phyloP scores from a whole-genome alignment of 2,329 filamentous ascomycete genomes.

The Bipolaris oryzae region DNA sequence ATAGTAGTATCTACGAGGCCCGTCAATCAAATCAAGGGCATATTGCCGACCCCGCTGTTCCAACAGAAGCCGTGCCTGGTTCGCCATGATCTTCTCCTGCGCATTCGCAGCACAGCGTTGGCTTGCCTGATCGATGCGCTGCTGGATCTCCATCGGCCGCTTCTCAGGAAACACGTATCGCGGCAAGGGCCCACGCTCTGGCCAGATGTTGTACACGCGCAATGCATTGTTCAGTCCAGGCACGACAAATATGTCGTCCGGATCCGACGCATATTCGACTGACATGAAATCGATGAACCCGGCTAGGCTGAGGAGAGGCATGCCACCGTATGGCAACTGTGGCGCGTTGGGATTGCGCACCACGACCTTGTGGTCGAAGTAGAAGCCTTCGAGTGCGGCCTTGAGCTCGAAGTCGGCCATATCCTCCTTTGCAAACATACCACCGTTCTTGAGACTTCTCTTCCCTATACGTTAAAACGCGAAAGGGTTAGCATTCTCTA shows the following conservation, averaged over 20 bases:
- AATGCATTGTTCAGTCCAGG: constrained; percentile 2
- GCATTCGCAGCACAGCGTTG: constrained; percentile 2
- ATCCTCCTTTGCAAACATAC: constrained; percentile 4
- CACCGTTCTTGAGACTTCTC: not conserved
- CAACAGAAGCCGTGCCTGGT: not conserved
- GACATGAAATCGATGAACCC: constrained; percentile 3
- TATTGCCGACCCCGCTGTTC: not conserved
- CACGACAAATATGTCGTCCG: constrained; percentile 1
- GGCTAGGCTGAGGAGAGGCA: constrained; percentile 5
- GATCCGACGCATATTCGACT: not conserved
- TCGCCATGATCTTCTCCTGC: constrained; percentile 3
- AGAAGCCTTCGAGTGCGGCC: constrained; percentile 3
- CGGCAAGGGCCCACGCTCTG: constrained; percentile 4
- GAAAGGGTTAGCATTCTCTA: not conserved
- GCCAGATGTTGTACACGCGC: constrained; percentile 3
- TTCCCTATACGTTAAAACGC: not conserved
- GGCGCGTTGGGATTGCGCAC: not conserved
- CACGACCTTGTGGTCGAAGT: constrained; percentile 5
- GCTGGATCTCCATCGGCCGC: not conserved
- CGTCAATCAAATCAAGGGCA: not conserved
- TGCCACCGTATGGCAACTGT: constrained; percentile 3
- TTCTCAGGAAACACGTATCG: not conserved
- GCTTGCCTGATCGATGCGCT: constrained; percentile 3
- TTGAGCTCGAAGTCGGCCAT: constrained; percentile 7
- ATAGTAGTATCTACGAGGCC: constrained; percentile 1